These are phyloP conservation scores for Boletus rubescentipes DNA, from an alignment of 768 basidiomycete genomes.

Conservation along the genomic window DNA sequence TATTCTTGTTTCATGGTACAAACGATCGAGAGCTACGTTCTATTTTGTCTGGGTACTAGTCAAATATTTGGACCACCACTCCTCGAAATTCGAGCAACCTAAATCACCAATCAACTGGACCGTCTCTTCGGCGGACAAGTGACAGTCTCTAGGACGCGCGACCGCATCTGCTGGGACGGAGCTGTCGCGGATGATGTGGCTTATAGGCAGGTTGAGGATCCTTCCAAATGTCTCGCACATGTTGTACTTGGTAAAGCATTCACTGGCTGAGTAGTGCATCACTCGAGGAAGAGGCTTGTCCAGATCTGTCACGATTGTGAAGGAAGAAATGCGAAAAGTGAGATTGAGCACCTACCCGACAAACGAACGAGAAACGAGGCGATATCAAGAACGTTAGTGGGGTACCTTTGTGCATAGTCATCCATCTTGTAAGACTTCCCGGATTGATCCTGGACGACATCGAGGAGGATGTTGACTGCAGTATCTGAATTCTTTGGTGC, in stretches of 20 bases:
- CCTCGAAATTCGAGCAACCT: slow-evolving; percentile 68
- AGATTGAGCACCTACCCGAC: slow-evolving; percentile 45
- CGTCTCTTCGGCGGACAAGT: slow-evolving; percentile 75
- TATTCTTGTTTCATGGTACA: slow-evolving; percentile 4
- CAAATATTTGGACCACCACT: slow-evolving; percentile 76
- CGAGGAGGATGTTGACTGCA: slow-evolving; percentile 86
- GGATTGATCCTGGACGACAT: slow-evolving; percentile 83
- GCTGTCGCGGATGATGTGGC: slow-evolving; percentile 72
- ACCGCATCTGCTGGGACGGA: slow-evolving; percentile 68
- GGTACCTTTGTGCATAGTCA: slow-evolving; percentile 88
- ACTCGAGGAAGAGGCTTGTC: slow-evolving; percentile 44
- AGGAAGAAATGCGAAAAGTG: not conserved
- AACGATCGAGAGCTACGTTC: not conserved
- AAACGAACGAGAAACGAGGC: slow-evolving; percentile 81
- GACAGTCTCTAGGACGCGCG: slow-evolving; percentile 76
- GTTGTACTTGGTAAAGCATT: slow-evolving; percentile 90
- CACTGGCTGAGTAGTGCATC: slow-evolving; percentile 81
- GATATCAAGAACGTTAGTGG: slow-evolving; percentile 88
- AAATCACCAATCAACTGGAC: slow-evolving; percentile 63
- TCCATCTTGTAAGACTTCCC: slow-evolving; percentile 95
- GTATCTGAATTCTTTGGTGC: slow-evolving; percentile 82
- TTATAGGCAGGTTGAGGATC: slow-evolving; percentile 66
- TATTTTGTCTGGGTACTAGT: slow-evolving; percentile 14
- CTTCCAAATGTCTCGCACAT: slow-evolving; percentile 80
- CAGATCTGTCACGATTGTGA: slow-evolving; percentile 29